A percentile compares a stretch with the other conserved stretches of the same genome.
These are phyloP conservation scores for Streptanthus diversifolius DNA, from an alignment of 345 rosid genomes.

Conservation along the genomic window DNA sequence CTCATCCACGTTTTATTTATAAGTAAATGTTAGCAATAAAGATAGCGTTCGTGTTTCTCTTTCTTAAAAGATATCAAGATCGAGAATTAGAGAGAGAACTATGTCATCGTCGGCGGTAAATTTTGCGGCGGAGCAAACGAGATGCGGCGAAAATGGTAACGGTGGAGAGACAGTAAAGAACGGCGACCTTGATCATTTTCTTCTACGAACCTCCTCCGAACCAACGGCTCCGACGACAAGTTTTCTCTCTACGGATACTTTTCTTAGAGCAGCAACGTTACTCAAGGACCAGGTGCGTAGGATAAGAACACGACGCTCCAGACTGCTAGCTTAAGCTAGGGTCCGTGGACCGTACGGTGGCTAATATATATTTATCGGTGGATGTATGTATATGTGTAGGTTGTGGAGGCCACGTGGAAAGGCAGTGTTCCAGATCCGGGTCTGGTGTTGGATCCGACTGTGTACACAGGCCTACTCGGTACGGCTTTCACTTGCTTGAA, in stretches of 20 bases:
- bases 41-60: not conserved
- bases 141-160: constrained; percentile 19
- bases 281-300: constrained; percentile 64
- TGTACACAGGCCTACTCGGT: constrained; percentile 67
- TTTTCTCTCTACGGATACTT: constrained; percentile 41
- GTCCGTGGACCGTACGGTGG: not conserved
- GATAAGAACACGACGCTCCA: not conserved
- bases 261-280: constrained; percentile 62
- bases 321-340: not conserved
- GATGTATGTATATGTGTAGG: constrained; percentile 32
- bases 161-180: constrained; percentile 31
- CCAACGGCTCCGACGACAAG: constrained; percentile 31
- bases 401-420: constrained; percentile 65
- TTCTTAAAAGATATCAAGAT: not conserved
- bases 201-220: constrained; percentile 26
- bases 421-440: constrained; percentile 23
- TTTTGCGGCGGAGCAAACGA: constrained; percentile 36
- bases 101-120: constrained; percentile 43
- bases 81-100: not conserved
- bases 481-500: constrained; percentile 75
- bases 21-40: not conserved
- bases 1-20: not conserved
- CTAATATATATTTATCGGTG: not conserved
- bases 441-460: constrained; percentile 53
- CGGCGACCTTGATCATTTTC: constrained; percentile 36